These are phyloP conservation scores for Aspergillus cristatus DNA, from an alignment of 495 filamentous ascomycete species.

Conservation along the genomic window DNA sequence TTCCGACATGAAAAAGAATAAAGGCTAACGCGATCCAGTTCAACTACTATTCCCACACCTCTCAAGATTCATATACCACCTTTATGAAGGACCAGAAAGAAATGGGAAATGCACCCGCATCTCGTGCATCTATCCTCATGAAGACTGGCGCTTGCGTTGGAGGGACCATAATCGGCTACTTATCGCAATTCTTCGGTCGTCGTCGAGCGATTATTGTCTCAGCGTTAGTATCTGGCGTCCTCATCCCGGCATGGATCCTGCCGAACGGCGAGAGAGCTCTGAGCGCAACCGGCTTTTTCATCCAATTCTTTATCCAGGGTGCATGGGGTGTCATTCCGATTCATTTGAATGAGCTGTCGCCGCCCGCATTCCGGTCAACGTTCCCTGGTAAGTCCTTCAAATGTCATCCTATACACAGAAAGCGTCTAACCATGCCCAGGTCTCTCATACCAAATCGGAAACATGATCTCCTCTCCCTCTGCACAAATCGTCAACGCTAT, in stretches of 20 bases:
- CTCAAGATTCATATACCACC: conserved; percentile 69
- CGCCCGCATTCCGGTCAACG: conserved; percentile 60
- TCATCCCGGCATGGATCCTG: conserved; percentile 69
- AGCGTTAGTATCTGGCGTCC: conserved; percentile 42
- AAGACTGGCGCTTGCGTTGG: conserved; percentile 67
- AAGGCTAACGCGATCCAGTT: conserved; percentile 11
- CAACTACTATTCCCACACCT: conserved; percentile 56
- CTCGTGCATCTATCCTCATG: conserved; percentile 62
- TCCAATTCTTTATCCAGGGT: conserved; percentile 73
- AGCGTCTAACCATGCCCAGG: conserved; percentile 3
- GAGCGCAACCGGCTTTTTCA: conserved; percentile 60
- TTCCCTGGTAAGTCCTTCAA: conserved; percentile 19
- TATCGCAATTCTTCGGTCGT: conserved; percentile 63
- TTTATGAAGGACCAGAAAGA: conserved; percentile 62
- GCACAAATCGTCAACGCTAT: conserved; percentile 65
- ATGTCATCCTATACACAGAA: not conserved
- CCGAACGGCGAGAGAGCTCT: conserved; percentile 46
- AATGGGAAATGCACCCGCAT: conserved; percentile 48
- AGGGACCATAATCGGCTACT: conserved; percentile 61
- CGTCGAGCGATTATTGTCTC: conserved; percentile 55
- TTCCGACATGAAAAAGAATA: not conserved
- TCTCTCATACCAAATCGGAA: conserved; percentile 62
- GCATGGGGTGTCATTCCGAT: conserved; percentile 74
- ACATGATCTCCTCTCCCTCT: conserved; percentile 65
- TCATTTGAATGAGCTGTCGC: conserved; percentile 69